phyloP scores from a whole-genome alignment of 805 yeast genomes.

The Candida maris region DNA sequence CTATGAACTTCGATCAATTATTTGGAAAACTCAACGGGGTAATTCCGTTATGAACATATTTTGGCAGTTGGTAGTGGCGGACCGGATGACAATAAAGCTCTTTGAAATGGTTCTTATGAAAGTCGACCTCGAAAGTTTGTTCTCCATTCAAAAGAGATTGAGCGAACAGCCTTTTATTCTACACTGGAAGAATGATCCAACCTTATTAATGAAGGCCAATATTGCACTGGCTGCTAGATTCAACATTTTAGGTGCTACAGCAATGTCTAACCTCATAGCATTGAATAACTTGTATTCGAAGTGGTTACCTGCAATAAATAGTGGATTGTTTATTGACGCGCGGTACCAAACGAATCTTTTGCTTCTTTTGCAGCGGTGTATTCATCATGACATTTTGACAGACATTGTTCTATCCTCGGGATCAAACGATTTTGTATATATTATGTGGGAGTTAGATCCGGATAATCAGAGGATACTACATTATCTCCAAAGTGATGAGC shows the following conservation, averaged over 20 bases:
- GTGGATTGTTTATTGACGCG: slow-evolving; percentile 4
- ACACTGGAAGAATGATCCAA: slow-evolving; percentile 6
- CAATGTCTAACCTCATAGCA: slow-evolving; percentile 14
- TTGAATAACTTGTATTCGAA: slow-evolving; percentile 9
- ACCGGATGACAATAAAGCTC: slow-evolving; percentile 8
- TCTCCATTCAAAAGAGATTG: slow-evolving; percentile 9
- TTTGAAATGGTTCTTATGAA: slow-evolving; percentile 20
- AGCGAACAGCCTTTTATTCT: slow-evolving; percentile 7
- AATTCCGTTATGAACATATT: slow-evolving; percentile 10
- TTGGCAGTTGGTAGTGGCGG: slow-evolving; percentile 19
- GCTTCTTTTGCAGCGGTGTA: slow-evolving; percentile 14
- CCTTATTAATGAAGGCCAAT: slow-evolving; percentile 15
- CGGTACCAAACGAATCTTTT: slow-evolving; percentile 21
- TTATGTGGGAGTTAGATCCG: slow-evolving; percentile 27
- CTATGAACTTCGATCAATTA: not conserved
- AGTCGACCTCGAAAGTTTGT: slow-evolving; percentile 15
- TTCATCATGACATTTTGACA: slow-evolving; percentile 6
- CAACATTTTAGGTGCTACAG: slow-evolving; percentile 16
- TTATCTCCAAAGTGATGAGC: not conserved
- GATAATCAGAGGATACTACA: slow-evolving; percentile 1
- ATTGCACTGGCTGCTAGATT: slow-evolving; percentile 24
- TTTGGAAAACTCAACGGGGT: not conserved
- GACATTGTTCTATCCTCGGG: slow-evolving; percentile 11
- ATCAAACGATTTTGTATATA: slow-evolving; percentile 15
- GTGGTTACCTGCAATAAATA: slow-evolving; percentile 22